phyloP scores from a whole-genome alignment of 495 filamentous ascomycete species.

The Hyaloscypha bicolor region DNA sequence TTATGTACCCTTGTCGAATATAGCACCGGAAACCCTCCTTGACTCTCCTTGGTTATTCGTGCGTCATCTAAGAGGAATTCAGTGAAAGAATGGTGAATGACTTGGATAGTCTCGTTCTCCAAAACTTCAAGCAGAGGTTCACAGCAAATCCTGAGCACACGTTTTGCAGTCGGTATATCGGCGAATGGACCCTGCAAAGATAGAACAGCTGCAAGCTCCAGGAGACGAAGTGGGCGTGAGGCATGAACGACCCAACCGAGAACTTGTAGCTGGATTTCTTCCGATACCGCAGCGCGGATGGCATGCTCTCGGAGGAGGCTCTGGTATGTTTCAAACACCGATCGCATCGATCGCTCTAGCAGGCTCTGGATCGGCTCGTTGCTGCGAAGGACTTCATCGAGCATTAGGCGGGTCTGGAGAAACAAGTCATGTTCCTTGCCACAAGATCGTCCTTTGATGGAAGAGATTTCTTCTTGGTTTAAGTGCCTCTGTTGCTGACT shows the following conservation, averaged over 20 bases:
- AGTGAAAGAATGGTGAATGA: constrained; percentile 58
- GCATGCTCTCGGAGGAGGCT: constrained; percentile 46
- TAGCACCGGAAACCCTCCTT: constrained; percentile 14
- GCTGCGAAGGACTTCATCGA: constrained; percentile 43
- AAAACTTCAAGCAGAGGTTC: constrained; percentile 54
- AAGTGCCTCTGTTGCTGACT: too few relatives aligned
- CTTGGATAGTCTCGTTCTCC: constrained; percentile 49
- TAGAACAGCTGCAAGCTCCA: constrained; percentile 47
- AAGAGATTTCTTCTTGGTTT: background rate
- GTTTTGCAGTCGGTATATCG: constrained; percentile 33
- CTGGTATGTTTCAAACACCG: constrained; percentile 50
- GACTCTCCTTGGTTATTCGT: constrained; percentile 29
- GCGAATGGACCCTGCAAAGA: constrained; percentile 19
- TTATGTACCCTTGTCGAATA: background rate
- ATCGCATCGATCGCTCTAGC: constrained; percentile 33
- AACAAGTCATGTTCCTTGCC: constrained; percentile 41
- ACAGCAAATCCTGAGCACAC: constrained; percentile 37
- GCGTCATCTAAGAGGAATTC: constrained; percentile 48
- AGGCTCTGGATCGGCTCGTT: constrained; percentile 13
- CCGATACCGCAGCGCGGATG: constrained; percentile 35
- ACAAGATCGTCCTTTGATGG: constrained; percentile 2
- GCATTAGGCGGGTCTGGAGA: constrained; percentile 50
- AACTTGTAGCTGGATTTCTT: constrained; percentile 46
- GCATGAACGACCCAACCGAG: constrained; percentile 52
- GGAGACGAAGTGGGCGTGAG: constrained; percentile 49